phyloP scores from a whole-genome alignment of 345 rosid genomes.

The Murraya koenigii region DNA sequence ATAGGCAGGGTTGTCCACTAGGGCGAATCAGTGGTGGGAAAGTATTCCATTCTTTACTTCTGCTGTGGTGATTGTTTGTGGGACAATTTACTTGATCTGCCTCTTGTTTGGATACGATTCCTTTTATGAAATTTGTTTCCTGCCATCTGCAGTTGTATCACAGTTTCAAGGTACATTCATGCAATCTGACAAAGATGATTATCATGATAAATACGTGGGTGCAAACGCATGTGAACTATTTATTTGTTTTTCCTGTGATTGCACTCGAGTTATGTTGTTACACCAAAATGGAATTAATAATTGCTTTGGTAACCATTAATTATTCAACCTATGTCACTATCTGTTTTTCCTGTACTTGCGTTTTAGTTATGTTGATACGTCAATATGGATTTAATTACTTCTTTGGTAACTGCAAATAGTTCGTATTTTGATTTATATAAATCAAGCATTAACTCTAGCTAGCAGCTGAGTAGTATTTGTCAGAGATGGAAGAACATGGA shows the following conservation, averaged over 20 bases:
- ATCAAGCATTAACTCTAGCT: neutral
- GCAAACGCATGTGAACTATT: neutral
- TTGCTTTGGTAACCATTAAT: neutral
- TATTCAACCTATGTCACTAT: neutral
- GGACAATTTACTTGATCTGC: constrained; percentile 65
- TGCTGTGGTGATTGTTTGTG: constrained; percentile 65
- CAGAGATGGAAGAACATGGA: neutral
- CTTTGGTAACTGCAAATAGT: neutral
- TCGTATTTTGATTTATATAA: neutral
- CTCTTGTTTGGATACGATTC: constrained; percentile 88
- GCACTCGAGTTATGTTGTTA: neutral
- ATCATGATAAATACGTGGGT: neutral
- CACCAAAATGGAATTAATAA: neutral
- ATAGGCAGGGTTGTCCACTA: constrained; percentile 82
- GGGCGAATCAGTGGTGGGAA: constrained; percentile 87
- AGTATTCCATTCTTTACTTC: constrained; percentile 85
- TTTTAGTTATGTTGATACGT: neutral
- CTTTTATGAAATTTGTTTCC: constrained; percentile 79
- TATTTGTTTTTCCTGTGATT: neutral
- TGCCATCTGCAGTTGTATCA: constrained; percentile 66
- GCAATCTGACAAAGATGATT: neutral
- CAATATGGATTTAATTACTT: neutral
- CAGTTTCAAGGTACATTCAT: constrained; percentile 69
- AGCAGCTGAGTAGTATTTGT: neutral
- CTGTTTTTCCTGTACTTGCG: neutral